phyloP scores from a whole-genome alignment of 1,284 basidiomycete genomes.

The Porphyrellus sp. region DNA sequence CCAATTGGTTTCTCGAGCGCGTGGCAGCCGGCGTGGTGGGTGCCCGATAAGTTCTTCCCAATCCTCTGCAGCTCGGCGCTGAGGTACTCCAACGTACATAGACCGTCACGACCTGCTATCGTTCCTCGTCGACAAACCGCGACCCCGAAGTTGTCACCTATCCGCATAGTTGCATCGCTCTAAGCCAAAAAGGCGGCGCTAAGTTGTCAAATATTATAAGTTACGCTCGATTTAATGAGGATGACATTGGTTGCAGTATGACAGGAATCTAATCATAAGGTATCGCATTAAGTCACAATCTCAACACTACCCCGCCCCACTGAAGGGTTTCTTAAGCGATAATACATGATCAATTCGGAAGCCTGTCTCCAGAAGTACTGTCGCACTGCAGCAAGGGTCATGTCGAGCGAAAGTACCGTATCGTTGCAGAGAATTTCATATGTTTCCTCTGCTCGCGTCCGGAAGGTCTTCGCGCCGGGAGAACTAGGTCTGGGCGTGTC shows the following conservation, averaged over 20 bases:
- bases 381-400: conserved; percentile 86
- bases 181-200: not conserved
- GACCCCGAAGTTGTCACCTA: too few relatives aligned
- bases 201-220: conserved; percentile 26
- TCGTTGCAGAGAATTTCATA: conserved; percentile 91
- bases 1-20: too few relatives aligned
- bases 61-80: too few relatives aligned
- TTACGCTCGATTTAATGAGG: conserved; percentile 12
- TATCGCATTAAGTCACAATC: conserved; percentile 1
- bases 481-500: conserved; percentile 42
- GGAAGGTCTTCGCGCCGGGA: conserved; percentile 22
- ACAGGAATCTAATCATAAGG: not conserved
- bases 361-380: conserved; percentile 84
- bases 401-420: conserved; percentile 71
- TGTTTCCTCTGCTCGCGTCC: conserved; percentile 60
- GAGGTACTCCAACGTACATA: too few relatives aligned
- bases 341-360: conserved; percentile 81
- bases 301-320: conserved; percentile 4
- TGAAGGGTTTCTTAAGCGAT: conserved; percentile 52
- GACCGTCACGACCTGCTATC: too few relatives aligned
- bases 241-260: conserved; percentile 6
- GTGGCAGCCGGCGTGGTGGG: too few relatives aligned
- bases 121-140: too few relatives aligned
- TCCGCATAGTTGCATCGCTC: too few relatives aligned
- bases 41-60: too few relatives aligned